Base-by-base conservation (phyloP, 495 filamentous ascomycete genomes). In the Staphylotrichum longicolle region DNA sequence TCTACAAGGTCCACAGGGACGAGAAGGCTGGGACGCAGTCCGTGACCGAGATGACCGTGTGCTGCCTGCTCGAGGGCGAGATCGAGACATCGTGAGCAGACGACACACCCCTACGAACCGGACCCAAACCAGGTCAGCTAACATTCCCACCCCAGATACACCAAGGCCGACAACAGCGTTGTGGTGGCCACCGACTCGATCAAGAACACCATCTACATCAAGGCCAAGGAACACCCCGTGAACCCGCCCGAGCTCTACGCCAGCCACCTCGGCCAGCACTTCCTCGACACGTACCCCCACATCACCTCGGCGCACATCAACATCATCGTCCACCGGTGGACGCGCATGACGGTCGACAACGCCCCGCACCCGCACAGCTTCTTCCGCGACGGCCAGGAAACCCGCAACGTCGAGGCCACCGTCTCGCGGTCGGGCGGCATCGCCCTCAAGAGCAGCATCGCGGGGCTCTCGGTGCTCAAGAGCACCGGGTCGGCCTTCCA, bases 401-500 rank as follows among this genome's bases (percentile, higher is more conserved):
- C 86, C 60, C 88, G 94, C 70, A 86, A 82, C 65, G 89, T 90
- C 58, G 85, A 89, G 65, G 86, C 80, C 14, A 74, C 74, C 57
- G 81, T 85, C 65, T 77, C 78, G 55, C 78, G 81, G 63, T 57
- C 60, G 48, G 47, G 63, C 27, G 89, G 89, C 51, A 87, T 97
- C 72, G 80, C 83, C 50, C 81, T 96, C 70, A 81, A 78, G 65
- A 90, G 88, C 61, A 81, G 83, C 35, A 86, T 96, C 70, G 74
- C 77, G 58, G 90, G 88, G 15, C 82, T 98, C 54, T 80, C 91
- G 15, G 92, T 98, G 63, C 86, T 98, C 66, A 98, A 98, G 80
- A 93, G 88, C 80, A 98, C 94, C n/a, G 91, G 91, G 39, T 96
- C 93, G 39, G 90, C 90, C 63, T 98, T 98, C 84, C 88, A 94